These are phyloP conservation scores for Quercus suber DNA, from an alignment of 306 rosid species.

Conservation along the genomic window DNA sequence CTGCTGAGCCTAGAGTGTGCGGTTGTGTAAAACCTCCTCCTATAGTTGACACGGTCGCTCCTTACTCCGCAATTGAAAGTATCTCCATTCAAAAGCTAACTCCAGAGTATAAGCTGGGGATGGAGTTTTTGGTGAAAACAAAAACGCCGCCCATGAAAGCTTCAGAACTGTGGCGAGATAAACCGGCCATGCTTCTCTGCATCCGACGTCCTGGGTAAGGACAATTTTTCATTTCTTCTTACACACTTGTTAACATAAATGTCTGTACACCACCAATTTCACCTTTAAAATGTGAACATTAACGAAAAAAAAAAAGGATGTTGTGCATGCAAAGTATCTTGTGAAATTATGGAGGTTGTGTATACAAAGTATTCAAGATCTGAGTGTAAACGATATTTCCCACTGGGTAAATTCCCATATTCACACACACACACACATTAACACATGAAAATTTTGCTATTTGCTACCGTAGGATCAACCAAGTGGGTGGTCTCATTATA, in stretches of 20 bases:
- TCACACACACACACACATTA: background rate
- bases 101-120: conserved; percentile 84
- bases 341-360: no score
- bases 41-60: conserved; percentile 55
- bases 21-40: conserved; percentile 73
- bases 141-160: conserved; percentile 87
- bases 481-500: background rate
- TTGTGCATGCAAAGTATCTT: no score
- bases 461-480: no score
- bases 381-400: no score
- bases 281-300: no score
- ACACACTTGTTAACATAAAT: no score
- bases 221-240: no score
- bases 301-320: no score
- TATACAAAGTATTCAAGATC: no score
- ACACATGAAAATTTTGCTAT: no score
- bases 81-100: conserved; percentile 71
- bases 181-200: conserved; percentile 74
- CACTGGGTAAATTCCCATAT: conserved; percentile 50
- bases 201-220: conserved; percentile 55
- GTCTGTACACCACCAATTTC: no score
- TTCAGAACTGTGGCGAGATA: conserved; percentile 64
- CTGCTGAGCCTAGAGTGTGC: conserved; percentile 68
- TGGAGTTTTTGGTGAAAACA: conserved; percentile 68
- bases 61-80: conserved; percentile 57